phyloP scores from a whole-genome alignment of 805 yeast species.

The Groenewaldozyma salmanticensis region DNA sequence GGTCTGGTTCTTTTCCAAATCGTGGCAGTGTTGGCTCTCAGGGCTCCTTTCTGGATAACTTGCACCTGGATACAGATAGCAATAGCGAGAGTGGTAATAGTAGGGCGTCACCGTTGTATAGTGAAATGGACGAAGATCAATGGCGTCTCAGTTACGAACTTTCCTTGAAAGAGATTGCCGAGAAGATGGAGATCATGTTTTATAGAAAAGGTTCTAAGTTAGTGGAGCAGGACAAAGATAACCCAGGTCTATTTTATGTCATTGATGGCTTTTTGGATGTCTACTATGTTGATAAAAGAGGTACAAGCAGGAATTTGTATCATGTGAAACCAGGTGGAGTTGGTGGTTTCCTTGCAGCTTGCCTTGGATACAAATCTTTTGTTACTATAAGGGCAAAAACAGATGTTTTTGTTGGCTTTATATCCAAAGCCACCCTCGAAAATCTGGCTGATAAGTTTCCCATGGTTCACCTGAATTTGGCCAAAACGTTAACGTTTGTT shows the following conservation, averaged over 20 bases:
- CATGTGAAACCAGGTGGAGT: conserved; percentile 67
- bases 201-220: conserved; percentile 45
- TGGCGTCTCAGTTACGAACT: conserved; percentile 6
- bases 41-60: conserved; percentile 1
- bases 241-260: conserved; percentile 71
- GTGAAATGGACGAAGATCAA: background rate
- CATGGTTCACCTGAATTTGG: conserved; percentile 64
- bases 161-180: conserved; percentile 14
- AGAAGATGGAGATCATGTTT: conserved; percentile 46
- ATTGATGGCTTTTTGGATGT: conserved; percentile 72
- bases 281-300: conserved; percentile 31
- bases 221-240: conserved; percentile 53
- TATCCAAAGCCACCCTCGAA: conserved; percentile 55
- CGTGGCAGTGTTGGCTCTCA: background rate
- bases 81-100: conserved; percentile 6
- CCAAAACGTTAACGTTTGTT: conserved; percentile 58
- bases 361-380: conserved; percentile 71
- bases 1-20: background rate
- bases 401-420: conserved; percentile 59
- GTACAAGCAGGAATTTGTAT: conserved; percentile 31
- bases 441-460: conserved; percentile 66
- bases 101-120: conserved; percentile 2
- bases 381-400: conserved; percentile 56
- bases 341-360: conserved; percentile 77
- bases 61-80: conserved; percentile 3